Base-by-base conservation (phyloP, 352 stramenopile genomes). In the Aphanomyces astaci region DNA sequence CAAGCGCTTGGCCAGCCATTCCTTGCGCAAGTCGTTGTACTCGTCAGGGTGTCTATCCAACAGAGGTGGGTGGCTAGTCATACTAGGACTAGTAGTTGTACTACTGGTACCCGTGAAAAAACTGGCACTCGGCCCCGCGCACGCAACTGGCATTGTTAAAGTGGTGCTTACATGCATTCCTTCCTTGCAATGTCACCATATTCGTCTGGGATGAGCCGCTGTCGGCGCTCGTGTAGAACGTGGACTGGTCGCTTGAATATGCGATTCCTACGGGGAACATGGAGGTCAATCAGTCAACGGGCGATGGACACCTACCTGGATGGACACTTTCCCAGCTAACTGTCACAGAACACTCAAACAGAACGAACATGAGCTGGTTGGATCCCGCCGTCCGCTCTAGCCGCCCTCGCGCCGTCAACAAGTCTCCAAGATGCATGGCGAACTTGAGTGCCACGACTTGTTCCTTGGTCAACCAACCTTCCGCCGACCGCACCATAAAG, bases 131-230 rank as follows among this genome's bases (percentile, higher is more conserved):
- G 64, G 86, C 76, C 17, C 85, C 80, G 27, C 81, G 73, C 52
- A 91, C 82, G 64, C 85, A 91, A 27, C 75, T 77, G 27, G 78
- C 80, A 32, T 84, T 89, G 72, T 91, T 93, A 73, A 93, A 89
- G 81, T 84, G 91, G 72, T 88, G 90, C 64, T 93, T 91, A 76
- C 85, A 91, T 27, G 56, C 56, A 24, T 65, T 65, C 40, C 88
- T 78, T 32, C 69, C 55, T 39, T 71, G 65, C 25, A 72, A 48
- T 3, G 66, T 25, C 2, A 69, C 27, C 25, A 10, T 68, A 64
- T 15, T 56, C 36, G 45, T 73, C 33, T 10, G 51, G 7, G 51
- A 40, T 19, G 51, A 59, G 7, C 51, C 51, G 51, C 33, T 28
- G 25, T 32, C 51, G 30, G 51, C 51, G 25, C 30, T 59, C 22